Base-by-base conservation (phyloP, 805 yeast species). In the Metschnikowia vanudenii region DNA sequence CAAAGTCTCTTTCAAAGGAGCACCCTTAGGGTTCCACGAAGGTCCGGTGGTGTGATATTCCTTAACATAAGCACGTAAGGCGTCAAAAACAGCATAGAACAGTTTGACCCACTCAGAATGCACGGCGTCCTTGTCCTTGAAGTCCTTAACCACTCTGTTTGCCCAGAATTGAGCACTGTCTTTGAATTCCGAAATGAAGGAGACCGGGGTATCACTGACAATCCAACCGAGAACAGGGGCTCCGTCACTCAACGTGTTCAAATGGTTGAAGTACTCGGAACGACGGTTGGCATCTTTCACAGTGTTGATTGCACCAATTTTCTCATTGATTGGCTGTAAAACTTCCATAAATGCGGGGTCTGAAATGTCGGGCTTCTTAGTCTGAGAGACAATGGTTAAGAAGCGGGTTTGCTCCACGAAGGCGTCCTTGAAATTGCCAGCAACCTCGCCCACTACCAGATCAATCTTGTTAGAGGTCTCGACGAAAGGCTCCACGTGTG, bases 131-230 rank as follows among this genome's bases (percentile, higher is more conserved):
- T 78, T 69, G 16, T 84, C 96, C 66, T 79, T 89, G 70, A 70
- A 82, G 51, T 89, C 96, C 67, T 91, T 91, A 63, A 91, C 68
- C 36, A 92, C 84, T 57, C 96, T 80, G 69, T 94, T 91, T 10
- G 96, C 79, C 90, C 97, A 94, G 69, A 94, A 94, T 64, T 85
- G 92, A 30, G 96, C 87, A 17, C 95, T 81, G 61, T 94, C 99
- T 62, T 85, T 87, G 68, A 83, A 87, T 54, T 91, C 97, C 3
- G 85, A 80, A 46, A 94, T 78, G 53, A 75, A 79, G 0, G 88
- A 80, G 13, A 85, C 80, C 1, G 97, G 96, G 4, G 88, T 81
- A 3, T 76, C 80, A 5, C 80, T 78, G 16, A 88, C 81, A 51
- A 92, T 78, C 99, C 99, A 94, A 19, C 96, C 96, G 44, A 91